Percentiles rank a stretch among this genome's conserved stretches.
phyloP scores from a whole-genome alignment of 192 early-diverging fungal genomes.

The Rhizophagus clarus region DNA sequence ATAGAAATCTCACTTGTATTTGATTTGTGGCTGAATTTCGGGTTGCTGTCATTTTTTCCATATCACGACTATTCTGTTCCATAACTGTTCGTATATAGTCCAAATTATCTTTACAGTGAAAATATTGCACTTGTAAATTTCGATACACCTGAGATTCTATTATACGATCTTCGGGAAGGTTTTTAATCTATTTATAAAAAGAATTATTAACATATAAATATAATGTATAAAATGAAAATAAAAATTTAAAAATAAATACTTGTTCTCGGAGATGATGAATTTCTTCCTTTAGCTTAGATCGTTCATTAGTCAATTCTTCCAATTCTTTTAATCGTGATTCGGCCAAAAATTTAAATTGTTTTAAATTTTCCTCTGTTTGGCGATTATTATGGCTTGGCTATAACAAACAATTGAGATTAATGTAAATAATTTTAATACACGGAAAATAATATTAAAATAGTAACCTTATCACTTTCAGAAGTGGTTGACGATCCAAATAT shows the following conservation, averaged over 20 bases:
- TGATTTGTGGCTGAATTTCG: conserved; percentile 9
- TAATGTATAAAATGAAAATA: background rate
- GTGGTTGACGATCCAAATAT: background rate
- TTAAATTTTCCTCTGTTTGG: background rate
- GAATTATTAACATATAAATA: background rate
- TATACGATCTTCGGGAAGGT: conserved; percentile 18
- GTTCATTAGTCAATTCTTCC: background rate
- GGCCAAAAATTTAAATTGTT: background rate
- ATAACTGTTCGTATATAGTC: conserved; percentile 1
- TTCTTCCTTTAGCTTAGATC: background rate
- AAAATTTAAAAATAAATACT: background rate
- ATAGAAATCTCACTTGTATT: conserved; percentile 1
- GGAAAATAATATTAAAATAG: background rate
- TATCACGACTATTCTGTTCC: conserved; percentile 1
- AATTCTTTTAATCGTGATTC: conserved; percentile 16
- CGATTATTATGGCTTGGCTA: background rate
- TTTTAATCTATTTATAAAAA: background rate
- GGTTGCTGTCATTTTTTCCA: conserved; percentile 5
- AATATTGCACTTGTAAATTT: conserved; percentile 14
- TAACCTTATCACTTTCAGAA: background rate
- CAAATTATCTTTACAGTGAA: background rate
- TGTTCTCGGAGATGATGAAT: conserved; percentile 12
- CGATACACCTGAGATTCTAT: background rate
- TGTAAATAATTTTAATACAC: background rate
- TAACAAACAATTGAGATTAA: background rate